A percentile compares a stretch with the other conserved stretches of the same genome.
Evolutionary conservation across 2,329 filamentous ascomycete genomes (phyloP).

Genomic region (Pleomassaria siparia): DNA sequence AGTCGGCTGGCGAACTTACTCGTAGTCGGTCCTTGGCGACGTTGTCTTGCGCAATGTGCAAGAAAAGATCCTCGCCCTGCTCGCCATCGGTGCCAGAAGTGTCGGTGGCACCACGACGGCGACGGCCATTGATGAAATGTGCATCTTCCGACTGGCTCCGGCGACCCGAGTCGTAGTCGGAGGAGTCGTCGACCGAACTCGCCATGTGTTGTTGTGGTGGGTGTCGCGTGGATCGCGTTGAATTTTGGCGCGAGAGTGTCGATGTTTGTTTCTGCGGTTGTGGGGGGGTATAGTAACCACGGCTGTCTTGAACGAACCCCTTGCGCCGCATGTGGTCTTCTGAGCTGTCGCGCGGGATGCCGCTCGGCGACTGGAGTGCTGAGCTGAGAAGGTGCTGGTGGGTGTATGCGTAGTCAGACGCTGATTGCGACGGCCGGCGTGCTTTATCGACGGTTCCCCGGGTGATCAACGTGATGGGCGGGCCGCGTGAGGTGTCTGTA

Average conservation of each 20-base stretch:
- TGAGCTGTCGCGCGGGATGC: conserved; percentile 11
- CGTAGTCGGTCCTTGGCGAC: conserved; percentile 34
- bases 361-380: conserved; percentile 26
- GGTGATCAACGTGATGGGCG: conserved; percentile 54
- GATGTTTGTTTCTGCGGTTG: conserved; percentile 16
- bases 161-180: conserved; percentile 32
- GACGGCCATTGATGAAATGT: conserved; percentile 18
- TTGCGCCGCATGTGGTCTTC: conserved; percentile 16
- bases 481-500: conserved; percentile 53
- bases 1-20: conserved; percentile 22
- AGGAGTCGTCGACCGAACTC: conserved; percentile 33
- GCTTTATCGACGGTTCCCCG: conserved; percentile 41
- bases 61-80: conserved; percentile 44
- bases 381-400: conserved; percentile 29
- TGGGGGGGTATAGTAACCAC: conserved; percentile 16
- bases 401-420: conserved; percentile 26
- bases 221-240: conserved; percentile 20
- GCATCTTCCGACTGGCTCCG: conserved; percentile 27
- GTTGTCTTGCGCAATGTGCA: conserved; percentile 45
- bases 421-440: conserved; percentile 31
- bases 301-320: conserved; percentile 16
- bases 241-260: conserved; percentile 21
- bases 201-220: conserved; percentile 27
- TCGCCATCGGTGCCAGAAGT: conserved; percentile 26
- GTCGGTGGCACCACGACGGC: conserved; percentile 18